Evolutionary conservation across 2,329 filamentous ascomycete genomes (phyloP), one percentile per base, ranked within the genome.

Genomic region (Penicillium sp.): DNA sequence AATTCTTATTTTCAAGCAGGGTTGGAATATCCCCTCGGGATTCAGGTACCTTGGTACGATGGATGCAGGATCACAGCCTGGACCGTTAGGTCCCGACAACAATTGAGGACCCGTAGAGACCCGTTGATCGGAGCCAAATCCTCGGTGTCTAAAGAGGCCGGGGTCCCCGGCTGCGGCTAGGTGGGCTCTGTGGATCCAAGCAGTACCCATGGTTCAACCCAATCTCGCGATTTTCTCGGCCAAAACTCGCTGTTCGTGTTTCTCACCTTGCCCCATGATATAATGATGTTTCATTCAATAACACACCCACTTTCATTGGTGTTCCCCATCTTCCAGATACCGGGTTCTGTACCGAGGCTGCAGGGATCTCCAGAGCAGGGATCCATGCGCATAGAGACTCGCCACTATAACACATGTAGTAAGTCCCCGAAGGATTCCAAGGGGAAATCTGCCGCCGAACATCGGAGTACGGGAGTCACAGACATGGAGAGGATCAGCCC

Each of bases 161-260:
- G 16, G 33, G 45, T 42, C 36, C 36, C 45, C 34, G 47, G 49
- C 39, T 49, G 29, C 36, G 33, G 34, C 51, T 28, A 43, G 23
- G 36, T 16, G 44, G 47, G 36, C 16, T 15, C 10, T 26, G 55
- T 53, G 56, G 51, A 49, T 42, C 47, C 23, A 18, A 18, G 2
- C 16, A 34, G 28, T 12, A 29, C 28, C 48, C 52, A 44, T 49
- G 56, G 60, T 51, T 60, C 46, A 36, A 7, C n/a, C 4, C 16
- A 18, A 1, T 7, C 15, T 53, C 61, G 63, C 54, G 39, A 9
- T 64, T 63, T 51, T 53, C 58, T 65, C 63, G 63, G 63, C 1
- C 7, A 49, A 65, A 60, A 55, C 57, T 65, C 61, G 63, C 36
- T 29, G 4, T 23, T 26, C 42, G n/a, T 29, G 18, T 4, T 26